Base-by-base conservation (phyloP, 306 rosid genomes). In the Pachyrhizus erosus region DNA sequence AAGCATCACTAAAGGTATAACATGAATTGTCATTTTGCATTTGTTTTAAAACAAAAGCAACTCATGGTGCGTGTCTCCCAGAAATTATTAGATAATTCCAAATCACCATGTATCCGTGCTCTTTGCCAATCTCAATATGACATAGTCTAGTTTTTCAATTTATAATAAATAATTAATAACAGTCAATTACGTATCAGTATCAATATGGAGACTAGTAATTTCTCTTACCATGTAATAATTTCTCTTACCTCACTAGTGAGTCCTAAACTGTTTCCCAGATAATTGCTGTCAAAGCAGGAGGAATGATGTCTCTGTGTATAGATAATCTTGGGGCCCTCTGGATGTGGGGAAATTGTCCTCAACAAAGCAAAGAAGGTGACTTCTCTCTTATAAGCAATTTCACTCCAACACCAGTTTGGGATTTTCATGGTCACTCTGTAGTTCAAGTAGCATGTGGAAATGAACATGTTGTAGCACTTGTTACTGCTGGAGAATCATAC, bases 371-470 rank as follows among this genome's bases (percentile, higher is more conserved):
- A 64, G 94, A 85, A 77, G 84, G 82, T 20, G 87, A 67, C 7
- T 77, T 95, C 79, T 80, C 85, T 80, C 86, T 89, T 33, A 76
- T 81, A 70, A 89, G 86, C 85, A 85, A 49, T 82, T 91, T 85
- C 90, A 84, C 62, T 74, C 98, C 99, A 80, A 86, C 89, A 17
- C 97, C 91, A 2, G 92, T 93, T 7, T 79, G 89, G 90, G 93
- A 90, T 74, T 90, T 95, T 75, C 89, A 82, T 40, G 98, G 99
- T 70, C 90, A 69, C 39, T 75, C 85, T 58, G 97, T 93, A 43
- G 96, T 89, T 84, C 91, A 90, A 87, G 97, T 93, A 71, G 95
- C 97, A 49, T 95, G 99, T 78, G 99, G 99, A 86, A 93, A 87
- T 40, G 99, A 91, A 79, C 98, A 95, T 83, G 86, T 89, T 15